Conservation (phyloP, 768 basidiomycete species). For the Tricholoma sp. region DNA sequence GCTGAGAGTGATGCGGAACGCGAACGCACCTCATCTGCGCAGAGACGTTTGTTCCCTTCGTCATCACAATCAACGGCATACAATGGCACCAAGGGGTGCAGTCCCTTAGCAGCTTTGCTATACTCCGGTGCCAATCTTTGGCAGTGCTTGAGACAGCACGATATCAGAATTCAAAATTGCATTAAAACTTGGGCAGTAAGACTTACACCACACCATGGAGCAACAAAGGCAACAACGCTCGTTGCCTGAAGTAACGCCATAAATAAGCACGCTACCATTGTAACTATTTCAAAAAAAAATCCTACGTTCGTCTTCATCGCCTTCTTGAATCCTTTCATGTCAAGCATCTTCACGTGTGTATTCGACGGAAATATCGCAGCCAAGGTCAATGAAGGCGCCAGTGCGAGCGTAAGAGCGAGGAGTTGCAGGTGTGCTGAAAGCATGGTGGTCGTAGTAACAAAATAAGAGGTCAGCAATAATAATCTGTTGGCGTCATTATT, state of each 20-base stretch:
- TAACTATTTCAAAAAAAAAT: slow-evolving; percentile 5
- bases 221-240: slow-evolving; percentile 83
- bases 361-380: slow-evolving; percentile 45
- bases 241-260: slow-evolving; percentile 45
- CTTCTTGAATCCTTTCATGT: slow-evolving; percentile 63
- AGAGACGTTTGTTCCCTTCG: slow-evolving; percentile 73
- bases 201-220: slow-evolving; percentile 91
- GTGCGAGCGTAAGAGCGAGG: slow-evolving; percentile 28
- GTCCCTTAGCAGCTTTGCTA: slow-evolving; percentile 71
- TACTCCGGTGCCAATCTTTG: slow-evolving; percentile 83
- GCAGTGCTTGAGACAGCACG: slow-evolving; percentile 57
- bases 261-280: neutral
- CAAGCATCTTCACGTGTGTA: slow-evolving; percentile 68
- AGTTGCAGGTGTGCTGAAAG: slow-evolving; percentile 29
- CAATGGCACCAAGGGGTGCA: slow-evolving; percentile 78
- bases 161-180: neutral
- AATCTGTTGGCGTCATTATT: too few relatives aligned
- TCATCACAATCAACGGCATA: slow-evolving; percentile 95
- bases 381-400: slow-evolving; percentile 44
- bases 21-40: slow-evolving; percentile 61
- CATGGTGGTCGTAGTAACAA: slow-evolving; percentile 18
- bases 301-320: slow-evolving; percentile 74
- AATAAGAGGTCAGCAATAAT: neutral
- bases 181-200: neutral
- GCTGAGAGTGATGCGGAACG: neutral